phyloP scores from a whole-genome alignment of 495 filamentous ascomycete species.

The Paragyromitra xinjiangensis region DNA sequence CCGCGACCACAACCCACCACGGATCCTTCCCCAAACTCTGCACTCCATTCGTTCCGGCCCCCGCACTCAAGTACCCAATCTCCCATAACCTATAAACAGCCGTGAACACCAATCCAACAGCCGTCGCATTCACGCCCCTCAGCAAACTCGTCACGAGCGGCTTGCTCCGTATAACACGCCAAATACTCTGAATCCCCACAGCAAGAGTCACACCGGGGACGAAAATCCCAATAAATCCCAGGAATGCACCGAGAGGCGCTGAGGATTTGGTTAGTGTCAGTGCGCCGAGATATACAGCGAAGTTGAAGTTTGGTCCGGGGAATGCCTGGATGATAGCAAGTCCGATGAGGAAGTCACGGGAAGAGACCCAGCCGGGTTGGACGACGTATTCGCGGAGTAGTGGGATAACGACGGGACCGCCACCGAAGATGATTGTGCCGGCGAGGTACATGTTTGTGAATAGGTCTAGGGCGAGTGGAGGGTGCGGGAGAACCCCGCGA shows the following conservation, averaged over 20 bases:
- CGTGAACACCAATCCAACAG: conserved; percentile 81
- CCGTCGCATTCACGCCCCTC: conserved; percentile 77
- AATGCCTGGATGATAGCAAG: conserved; percentile 85
- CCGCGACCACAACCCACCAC: conserved; percentile 78
- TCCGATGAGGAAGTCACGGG: conserved; percentile 82
- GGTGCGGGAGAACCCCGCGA: conserved; percentile 62
- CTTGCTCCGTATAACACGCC: conserved; percentile 67
- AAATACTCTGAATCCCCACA: conserved; percentile 74
- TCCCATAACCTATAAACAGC: conserved; percentile 86
- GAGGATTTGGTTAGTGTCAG: conserved; percentile 62
- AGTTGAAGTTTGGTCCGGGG: conserved; percentile 89
- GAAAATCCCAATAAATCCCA: conserved; percentile 79
- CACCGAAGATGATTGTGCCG: conserved; percentile 89
- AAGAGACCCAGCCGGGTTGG: conserved; percentile 77
- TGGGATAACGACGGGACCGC: conserved; percentile 85
- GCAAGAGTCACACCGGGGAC: conserved; percentile 72
- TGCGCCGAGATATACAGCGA: conserved; percentile 78
- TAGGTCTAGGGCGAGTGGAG: conserved; percentile 67
- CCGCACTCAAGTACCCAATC: conserved; percentile 72
- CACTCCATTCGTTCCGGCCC: conserved; percentile 63
- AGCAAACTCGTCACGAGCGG: conserved; percentile 67
- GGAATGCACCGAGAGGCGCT: conserved; percentile 67
- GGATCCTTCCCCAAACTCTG: conserved; percentile 70
- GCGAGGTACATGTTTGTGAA: conserved; percentile 86
- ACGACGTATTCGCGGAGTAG: conserved; percentile 82